A percentile compares a stretch with the other conserved stretches of the same genome.
Evolutionary conservation across 2,329 filamentous ascomycete species (phyloP).

Genomic region (Penicillium glabrum): DNA sequence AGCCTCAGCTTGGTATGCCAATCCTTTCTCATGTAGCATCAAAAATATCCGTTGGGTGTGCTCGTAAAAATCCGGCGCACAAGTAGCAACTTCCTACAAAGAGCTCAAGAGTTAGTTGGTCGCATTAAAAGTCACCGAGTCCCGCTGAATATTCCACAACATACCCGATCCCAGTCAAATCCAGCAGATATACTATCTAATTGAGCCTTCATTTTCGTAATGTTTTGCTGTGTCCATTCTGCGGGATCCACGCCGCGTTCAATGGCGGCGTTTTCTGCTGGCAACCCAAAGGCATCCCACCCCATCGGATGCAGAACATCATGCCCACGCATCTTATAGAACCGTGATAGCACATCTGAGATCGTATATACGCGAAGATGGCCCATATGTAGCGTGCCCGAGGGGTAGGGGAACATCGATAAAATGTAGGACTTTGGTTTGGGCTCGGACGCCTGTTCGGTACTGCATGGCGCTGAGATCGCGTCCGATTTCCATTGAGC

Average conservation of each 20-base stretch:
- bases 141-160: slow-evolving; percentile 32
- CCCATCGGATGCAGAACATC: slow-evolving; percentile 86
- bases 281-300: slow-evolving; percentile 90
- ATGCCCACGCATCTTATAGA: slow-evolving; percentile 70
- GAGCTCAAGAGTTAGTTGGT: neutral
- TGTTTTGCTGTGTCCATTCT: slow-evolving; percentile 78
- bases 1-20: slow-evolving; percentile 81
- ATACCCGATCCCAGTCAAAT: slow-evolving; percentile 80
- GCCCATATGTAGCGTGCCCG: slow-evolving; percentile 80
- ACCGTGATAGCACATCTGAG: slow-evolving; percentile 79
- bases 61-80: slow-evolving; percentile 81
- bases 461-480: neutral
- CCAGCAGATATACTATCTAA: slow-evolving; percentile 74
- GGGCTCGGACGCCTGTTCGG: slow-evolving; percentile 10
- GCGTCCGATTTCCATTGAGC: slow-evolving; percentile 44
- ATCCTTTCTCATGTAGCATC: slow-evolving; percentile 68
- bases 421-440: slow-evolving; percentile 65
- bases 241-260: slow-evolving; percentile 76
- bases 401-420: slow-evolving; percentile 93
- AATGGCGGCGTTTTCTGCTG: slow-evolving; percentile 88
- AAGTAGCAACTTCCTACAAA: slow-evolving; percentile 75
- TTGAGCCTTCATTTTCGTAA: slow-evolving; percentile 81
- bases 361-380: slow-evolving; percentile 89
- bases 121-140: neutral
- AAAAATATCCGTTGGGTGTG: slow-evolving; percentile 87